Evolutionary conservation across 2,329 filamentous ascomycete species (phyloP).

Genomic region (Ploettnerulaceae sp.): DNA sequence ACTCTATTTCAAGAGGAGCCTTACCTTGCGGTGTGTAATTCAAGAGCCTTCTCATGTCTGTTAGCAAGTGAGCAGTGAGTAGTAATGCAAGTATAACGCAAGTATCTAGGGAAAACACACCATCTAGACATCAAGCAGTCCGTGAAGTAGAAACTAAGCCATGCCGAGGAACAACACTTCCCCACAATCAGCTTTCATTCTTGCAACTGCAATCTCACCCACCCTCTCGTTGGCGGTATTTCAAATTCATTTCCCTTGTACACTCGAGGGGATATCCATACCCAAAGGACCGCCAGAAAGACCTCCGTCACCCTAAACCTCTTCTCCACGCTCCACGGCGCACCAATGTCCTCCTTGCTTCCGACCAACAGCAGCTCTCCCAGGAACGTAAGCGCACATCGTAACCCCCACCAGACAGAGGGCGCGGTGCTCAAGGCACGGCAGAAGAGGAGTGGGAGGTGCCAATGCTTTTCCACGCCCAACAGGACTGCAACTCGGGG

Average conservation of each 20-base stretch:
- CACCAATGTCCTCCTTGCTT: conserved; percentile 36
- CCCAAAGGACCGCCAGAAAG: conserved; percentile 68
- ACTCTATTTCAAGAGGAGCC: neutral
- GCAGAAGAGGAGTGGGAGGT: conserved; percentile 66
- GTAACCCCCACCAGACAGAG: conserved; percentile 66
- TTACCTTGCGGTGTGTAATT: conserved; percentile 68
- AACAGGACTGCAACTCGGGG: conserved; percentile 75
- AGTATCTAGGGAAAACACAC: conserved; percentile 40
- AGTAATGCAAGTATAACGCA: no score
- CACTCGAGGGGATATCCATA: conserved; percentile 37
- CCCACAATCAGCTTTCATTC: conserved; percentile 16
- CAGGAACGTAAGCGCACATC: conserved; percentile 63
- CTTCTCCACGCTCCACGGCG: conserved; percentile 42
- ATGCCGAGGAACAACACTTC: conserved; percentile 67
- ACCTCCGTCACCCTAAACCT: conserved; percentile 61
- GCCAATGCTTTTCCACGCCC: conserved; percentile 67
- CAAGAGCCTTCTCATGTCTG: conserved; percentile 55
- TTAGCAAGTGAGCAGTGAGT: no score
- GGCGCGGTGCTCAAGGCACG: conserved; percentile 68
- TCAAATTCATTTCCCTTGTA: neutral
- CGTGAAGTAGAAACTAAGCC: conserved; percentile 63
- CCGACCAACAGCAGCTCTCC: conserved; percentile 53
- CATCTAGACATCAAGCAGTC: conserved; percentile 82
- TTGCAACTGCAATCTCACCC: neutral
- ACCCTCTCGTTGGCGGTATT: neutral